These are phyloP conservation scores for Sphaerulina vaccinii DNA, from an alignment of 2,329 filamentous ascomycete genomes.

Conservation along the genomic window DNA sequence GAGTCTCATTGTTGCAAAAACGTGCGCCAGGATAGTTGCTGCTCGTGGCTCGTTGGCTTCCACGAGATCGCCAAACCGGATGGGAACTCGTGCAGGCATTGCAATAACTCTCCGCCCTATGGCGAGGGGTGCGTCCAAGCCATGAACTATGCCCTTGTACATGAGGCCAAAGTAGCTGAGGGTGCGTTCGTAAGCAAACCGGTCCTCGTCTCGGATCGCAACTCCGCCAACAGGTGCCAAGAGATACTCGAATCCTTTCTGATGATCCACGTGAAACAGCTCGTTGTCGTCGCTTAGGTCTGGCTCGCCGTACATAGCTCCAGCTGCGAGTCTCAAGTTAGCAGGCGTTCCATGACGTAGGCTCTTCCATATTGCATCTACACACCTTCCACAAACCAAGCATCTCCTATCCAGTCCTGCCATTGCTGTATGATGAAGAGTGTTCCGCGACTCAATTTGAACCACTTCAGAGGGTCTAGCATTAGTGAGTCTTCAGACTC, in stretches of 20 bases:
- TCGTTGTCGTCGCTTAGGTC: slow-evolving; percentile 18
- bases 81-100: slow-evolving; percentile 22
- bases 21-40: slow-evolving; percentile 26
- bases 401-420: slow-evolving; percentile 12
- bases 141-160: slow-evolving; percentile 25
- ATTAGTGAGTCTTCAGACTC: slow-evolving; percentile 11
- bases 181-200: slow-evolving; percentile 23
- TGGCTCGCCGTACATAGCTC: slow-evolving; percentile 23
- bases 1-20: slow-evolving; percentile 29
- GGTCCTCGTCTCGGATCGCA: slow-evolving; percentile 21
- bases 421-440: slow-evolving; percentile 18
- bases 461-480: slow-evolving; percentile 26
- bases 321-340: too few species aligned
- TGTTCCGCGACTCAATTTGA: slow-evolving; percentile 24
- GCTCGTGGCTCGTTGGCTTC: slow-evolving; percentile 25
- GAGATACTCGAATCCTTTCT: slow-evolving; percentile 21
- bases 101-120: slow-evolving; percentile 27
- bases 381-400: slow-evolving; percentile 20
- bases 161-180: slow-evolving; percentile 29
- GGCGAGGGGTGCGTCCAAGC: slow-evolving; percentile 20
- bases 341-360: too few species aligned
- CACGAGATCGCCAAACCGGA: slow-evolving; percentile 23
- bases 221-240: slow-evolving; percentile 20
- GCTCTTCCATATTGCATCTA: too few species aligned
- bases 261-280: slow-evolving; percentile 17